A percentile compares a stretch with the other conserved stretches of the same genome.
phyloP scores from a whole-genome alignment of 768 basidiomycete species.

The Phylloporus sp. region DNA sequence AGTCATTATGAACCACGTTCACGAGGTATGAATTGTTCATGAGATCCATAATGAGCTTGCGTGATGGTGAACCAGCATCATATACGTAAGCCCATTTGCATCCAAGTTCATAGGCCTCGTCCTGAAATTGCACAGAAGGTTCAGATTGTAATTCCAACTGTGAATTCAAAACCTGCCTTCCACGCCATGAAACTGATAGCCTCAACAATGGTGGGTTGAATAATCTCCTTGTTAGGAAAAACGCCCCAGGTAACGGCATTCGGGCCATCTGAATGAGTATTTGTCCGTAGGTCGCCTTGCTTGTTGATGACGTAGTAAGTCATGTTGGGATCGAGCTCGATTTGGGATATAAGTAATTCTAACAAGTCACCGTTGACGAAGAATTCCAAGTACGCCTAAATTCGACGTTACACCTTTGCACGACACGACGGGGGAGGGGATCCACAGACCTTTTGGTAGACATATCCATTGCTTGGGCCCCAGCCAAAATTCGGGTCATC shows the following conservation, averaged over 20 bases:
- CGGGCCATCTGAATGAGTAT: constrained; percentile 91
- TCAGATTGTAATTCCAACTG: background rate
- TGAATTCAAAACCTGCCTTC: constrained; percentile 56
- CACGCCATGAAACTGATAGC: constrained; percentile 98
- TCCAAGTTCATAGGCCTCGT: constrained; percentile 92
- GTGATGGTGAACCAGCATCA: constrained; percentile 69
- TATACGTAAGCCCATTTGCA: constrained; percentile 88
- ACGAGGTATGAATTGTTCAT: constrained; percentile 85
- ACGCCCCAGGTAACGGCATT: constrained; percentile 99
- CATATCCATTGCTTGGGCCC: constrained; percentile 91
- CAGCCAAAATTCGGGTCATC: constrained; percentile 86
- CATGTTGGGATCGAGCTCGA: constrained; percentile 82
- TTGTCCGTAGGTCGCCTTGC: constrained; percentile 90
- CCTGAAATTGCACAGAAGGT: constrained; percentile 41
- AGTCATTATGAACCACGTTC: constrained; percentile 96
- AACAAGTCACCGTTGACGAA: constrained; percentile 80
- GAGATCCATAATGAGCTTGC: constrained; percentile 68
- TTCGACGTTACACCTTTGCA: background rate
- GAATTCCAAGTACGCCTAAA: constrained; percentile 92
- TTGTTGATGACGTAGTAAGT: constrained; percentile 99
- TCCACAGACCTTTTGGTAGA: constrained; percentile 82
- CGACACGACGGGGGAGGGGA: background rate
- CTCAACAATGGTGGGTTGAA: constrained; percentile 95
- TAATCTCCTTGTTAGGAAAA: constrained; percentile 94
- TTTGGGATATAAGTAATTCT: constrained; percentile 66